A percentile compares a stretch with the other conserved stretches of the same genome.
Evolutionary conservation across 805 yeast species (phyloP).

Genomic region (Candida tibetensis): DNA sequence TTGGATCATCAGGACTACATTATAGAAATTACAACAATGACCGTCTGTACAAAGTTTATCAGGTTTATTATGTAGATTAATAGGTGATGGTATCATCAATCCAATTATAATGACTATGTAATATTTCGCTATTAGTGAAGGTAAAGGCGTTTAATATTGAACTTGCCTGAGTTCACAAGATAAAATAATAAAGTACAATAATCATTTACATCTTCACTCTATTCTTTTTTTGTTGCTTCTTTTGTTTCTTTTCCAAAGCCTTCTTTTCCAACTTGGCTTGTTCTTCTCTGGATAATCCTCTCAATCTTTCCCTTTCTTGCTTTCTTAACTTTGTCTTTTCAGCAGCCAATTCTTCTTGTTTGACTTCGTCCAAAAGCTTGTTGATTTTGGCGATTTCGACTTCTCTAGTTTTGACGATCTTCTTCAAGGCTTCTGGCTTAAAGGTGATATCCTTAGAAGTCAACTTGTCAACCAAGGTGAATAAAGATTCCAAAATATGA

Average conservation of each 20-base stretch:
- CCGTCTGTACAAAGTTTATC: too few species aligned
- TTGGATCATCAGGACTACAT: too few species aligned
- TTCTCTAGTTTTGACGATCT: constrained; percentile 75
- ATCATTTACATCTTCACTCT: constrained; percentile 32
- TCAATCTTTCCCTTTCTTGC: constrained; percentile 56
- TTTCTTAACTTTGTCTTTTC: constrained; percentile 70
- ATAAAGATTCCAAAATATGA: constrained; percentile 51
- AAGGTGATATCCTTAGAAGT: constrained; percentile 50
- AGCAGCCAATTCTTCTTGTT: constrained; percentile 65
- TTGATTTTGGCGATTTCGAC: constrained; percentile 66
- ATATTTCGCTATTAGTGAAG: too few species aligned
- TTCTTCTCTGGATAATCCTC: constrained; percentile 67
- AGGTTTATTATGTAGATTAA: too few species aligned
- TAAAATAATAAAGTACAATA: too few species aligned
- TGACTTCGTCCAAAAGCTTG: constrained; percentile 62
- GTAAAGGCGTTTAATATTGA: too few species aligned
- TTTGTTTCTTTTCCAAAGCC: constrained; percentile 76
- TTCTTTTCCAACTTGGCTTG: constrained; percentile 76
- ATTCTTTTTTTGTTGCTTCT: constrained; percentile 67
- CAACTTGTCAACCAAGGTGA: constrained; percentile 58
- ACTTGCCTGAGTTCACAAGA: too few species aligned
- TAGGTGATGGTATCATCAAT: too few species aligned
- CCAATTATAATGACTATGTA: too few species aligned
- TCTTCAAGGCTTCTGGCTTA: constrained; percentile 73
- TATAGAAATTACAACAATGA: too few species aligned